Conservation (phyloP, 257 asterid genomes). For the Solanum clarkiae region DNA sequence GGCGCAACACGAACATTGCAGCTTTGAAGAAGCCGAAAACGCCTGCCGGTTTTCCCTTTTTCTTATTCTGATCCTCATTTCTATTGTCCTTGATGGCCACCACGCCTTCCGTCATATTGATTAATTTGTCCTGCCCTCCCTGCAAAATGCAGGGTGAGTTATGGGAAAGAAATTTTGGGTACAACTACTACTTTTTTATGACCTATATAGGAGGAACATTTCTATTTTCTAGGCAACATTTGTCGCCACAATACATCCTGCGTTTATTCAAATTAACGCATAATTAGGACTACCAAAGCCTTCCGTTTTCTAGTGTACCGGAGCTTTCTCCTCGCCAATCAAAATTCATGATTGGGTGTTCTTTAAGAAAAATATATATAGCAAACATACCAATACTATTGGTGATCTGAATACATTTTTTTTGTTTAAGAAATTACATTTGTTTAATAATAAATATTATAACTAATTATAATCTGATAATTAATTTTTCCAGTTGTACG, state of each 20-base stretch:
- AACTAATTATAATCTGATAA: too few relatives aligned
- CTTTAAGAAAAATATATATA: too few relatives aligned
- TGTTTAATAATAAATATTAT: too few relatives aligned
- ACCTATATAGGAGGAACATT: background rate
- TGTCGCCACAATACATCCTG: background rate
- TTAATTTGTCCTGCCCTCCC: background rate
- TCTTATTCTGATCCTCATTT: background rate
- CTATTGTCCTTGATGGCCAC: background rate
- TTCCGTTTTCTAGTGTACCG: background rate
- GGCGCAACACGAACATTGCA: constrained; percentile 1
- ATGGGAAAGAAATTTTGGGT: background rate
- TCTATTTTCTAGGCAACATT: background rate
- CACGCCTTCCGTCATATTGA: background rate
- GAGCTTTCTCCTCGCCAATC: background rate
- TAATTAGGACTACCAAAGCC: background rate
- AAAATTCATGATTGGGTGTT: background rate
- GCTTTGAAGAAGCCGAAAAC: constrained; percentile 6
- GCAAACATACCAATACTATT: too few relatives aligned
- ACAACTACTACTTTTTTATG: background rate
- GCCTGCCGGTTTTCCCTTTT: background rate
- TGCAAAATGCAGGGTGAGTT: constrained; percentile 3
- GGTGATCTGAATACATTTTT: too few relatives aligned
- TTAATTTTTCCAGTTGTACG: too few relatives aligned
- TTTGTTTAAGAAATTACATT: too few relatives aligned
- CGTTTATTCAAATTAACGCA: background rate